Evolutionary conservation across 1,284 basidiomycete species (phyloP).

Genomic region (Erythrobasidium hasegawianum): DNA sequence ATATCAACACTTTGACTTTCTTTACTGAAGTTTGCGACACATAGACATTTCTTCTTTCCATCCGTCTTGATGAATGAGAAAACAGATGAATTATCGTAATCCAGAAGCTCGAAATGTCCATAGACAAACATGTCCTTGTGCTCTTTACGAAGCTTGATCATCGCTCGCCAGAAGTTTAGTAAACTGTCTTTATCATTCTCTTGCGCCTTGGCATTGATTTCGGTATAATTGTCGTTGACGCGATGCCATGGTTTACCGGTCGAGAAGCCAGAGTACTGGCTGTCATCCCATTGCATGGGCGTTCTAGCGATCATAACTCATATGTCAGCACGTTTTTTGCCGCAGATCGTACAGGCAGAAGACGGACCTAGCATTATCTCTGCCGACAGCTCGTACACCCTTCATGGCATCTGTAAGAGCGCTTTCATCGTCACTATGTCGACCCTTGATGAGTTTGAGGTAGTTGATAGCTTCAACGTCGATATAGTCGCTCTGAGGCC

Average conservation of each 20-base stretch:
- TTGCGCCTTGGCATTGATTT: constrained; percentile 62
- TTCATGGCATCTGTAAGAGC: too few relatives aligned
- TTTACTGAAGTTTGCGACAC: too few relatives aligned
- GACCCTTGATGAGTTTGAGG: constrained; percentile 52
- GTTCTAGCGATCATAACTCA: neutral
- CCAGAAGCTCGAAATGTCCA: constrained; percentile 7
- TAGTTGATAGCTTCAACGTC: constrained; percentile 52
- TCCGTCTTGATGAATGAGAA: too few relatives aligned
- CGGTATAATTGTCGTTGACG: constrained; percentile 63
- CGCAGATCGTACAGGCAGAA: too few relatives aligned
- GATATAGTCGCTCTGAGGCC: constrained; percentile 67
- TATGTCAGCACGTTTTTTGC: too few relatives aligned
- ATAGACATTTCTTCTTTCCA: too few relatives aligned
- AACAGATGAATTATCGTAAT: neutral
- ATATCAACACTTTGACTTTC: too few relatives aligned
- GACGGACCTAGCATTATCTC: too few relatives aligned
- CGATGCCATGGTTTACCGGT: constrained; percentile 59
- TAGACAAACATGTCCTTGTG: constrained; percentile 1
- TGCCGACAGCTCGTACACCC: too few relatives aligned
- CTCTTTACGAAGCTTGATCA: constrained; percentile 7
- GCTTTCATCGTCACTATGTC: too few relatives aligned
- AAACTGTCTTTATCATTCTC: constrained; percentile 50
- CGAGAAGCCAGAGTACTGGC: neutral
- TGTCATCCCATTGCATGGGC: neutral
- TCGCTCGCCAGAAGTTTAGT: constrained; percentile 11